Evolutionary conservation across 768 basidiomycete genomes (phyloP), one percentile per base, ranked within the genome.

Genomic region (Pisolithus tinctorius): DNA sequence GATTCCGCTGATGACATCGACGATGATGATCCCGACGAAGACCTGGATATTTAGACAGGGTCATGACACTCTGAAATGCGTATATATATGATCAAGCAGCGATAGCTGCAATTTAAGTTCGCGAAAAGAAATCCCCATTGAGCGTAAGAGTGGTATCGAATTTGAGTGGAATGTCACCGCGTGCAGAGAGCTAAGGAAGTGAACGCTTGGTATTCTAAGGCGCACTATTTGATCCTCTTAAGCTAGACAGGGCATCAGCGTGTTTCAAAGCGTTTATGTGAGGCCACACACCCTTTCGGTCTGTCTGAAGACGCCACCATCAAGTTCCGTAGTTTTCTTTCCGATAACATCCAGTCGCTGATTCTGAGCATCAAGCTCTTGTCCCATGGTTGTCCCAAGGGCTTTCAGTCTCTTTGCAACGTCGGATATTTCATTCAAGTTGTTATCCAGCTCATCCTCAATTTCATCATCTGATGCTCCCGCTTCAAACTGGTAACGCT

Each of bases 11-110:
- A 96, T 61, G 93, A 96, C 58, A 80, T 94, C 47, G 93, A 96
- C 62, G 93, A 94, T 49, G 93, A 95, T 50, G 93, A 96, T 72
- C 93, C 93, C 20, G 93, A 96, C 58, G 93, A 95, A 63, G 93
- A 95, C 68, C 71, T 95, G 53, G 89, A 95, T 60, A 87, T 93
- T n/a, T 45, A 45, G 16, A 2, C 14, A 29, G 0, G 27, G 2
- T 45, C 40, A 6, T n/a, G 11, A 23, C n/a, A 4, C 17, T 41
- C 40, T 41, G 40, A 41, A 23, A 11, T 11, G 17, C 17, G n/a
- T 23, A 7, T 41, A 20, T 20, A 8, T 9, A 40, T 8, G 40
- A 20, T 17, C 23, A 17, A 20, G n/a, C 11, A 8, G 11, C 23
- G 23, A 9, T 41, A 41, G 17, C 40, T 8, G 6, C n/a, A 13